phyloP scores from a whole-genome alignment of 1,284 basidiomycete species.

The Neotropicomus parvogracilis region DNA sequence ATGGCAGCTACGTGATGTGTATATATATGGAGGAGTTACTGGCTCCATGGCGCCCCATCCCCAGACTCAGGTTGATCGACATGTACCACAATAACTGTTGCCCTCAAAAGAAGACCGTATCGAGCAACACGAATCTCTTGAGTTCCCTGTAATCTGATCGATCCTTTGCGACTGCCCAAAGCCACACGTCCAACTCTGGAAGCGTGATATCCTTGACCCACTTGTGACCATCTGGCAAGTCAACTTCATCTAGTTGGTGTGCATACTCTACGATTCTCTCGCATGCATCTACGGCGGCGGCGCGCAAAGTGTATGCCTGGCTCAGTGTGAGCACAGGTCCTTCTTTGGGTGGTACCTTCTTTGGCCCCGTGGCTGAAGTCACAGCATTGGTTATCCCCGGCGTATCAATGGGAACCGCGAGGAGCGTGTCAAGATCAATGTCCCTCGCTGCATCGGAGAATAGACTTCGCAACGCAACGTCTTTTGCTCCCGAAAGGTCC shows the following conservation, averaged over 20 bases:
- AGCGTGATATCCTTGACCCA: constrained; percentile 59
- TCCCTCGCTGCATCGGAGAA: constrained; percentile 45
- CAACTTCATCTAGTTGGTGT: constrained; percentile 38
- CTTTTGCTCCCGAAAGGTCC: constrained; percentile 48
- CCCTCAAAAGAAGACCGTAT: constrained; percentile 61
- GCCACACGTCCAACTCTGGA: constrained; percentile 67
- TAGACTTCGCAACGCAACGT: constrained; percentile 39
- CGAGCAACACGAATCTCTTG: constrained; percentile 56
- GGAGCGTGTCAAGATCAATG: constrained; percentile 39
- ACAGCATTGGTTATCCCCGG: constrained; percentile 10
- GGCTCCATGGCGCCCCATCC: constrained; percentile 4
- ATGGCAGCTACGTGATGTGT: not conserved
- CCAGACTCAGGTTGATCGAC: constrained; percentile 1
- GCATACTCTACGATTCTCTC: constrained; percentile 60
- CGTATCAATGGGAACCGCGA: constrained; percentile 31
- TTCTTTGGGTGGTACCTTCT: constrained; percentile 43
- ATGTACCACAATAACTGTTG: not conserved
- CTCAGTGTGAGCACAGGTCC: constrained; percentile 59
- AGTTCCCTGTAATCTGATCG: constrained; percentile 62
- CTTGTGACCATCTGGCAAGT: constrained; percentile 30
- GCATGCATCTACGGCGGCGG: constrained; percentile 74
- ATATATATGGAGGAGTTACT: not conserved
- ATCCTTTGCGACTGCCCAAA: constrained; percentile 76
- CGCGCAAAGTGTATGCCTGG: constrained; percentile 76
- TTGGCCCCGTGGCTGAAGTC: constrained; percentile 14